Evolutionary conservation across 2,329 filamentous ascomycete genomes (phyloP).

Genomic region (Alternaria postmessia): DNA sequence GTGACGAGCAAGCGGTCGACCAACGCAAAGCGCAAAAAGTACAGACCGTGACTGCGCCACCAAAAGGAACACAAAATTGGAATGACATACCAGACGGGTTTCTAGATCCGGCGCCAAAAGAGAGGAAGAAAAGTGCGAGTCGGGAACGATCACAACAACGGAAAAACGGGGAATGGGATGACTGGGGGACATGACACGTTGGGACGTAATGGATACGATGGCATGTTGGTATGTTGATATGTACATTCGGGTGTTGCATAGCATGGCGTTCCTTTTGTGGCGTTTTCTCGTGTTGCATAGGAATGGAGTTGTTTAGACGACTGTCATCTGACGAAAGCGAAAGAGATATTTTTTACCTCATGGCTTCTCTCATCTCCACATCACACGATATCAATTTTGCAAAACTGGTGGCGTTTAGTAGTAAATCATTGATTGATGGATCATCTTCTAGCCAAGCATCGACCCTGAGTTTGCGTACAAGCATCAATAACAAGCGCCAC

Average conservation of each 20-base stretch:
- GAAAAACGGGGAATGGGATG: slow-evolving; percentile 42
- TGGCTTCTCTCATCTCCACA: neutral
- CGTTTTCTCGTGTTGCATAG: slow-evolving; percentile 19
- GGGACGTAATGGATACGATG: slow-evolving; percentile 15
- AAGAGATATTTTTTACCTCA: neutral
- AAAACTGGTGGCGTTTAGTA: neutral
- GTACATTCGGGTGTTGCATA: slow-evolving; percentile 27
- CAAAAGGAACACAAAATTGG: slow-evolving; percentile 52
- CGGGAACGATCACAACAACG: slow-evolving; percentile 38
- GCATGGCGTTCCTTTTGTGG: slow-evolving; percentile 2
- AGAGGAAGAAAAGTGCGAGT: slow-evolving; percentile 34
- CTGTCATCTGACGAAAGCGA: neutral
- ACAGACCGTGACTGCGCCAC: slow-evolving; percentile 19
- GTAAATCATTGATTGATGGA: neutral
- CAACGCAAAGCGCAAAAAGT: slow-evolving; percentile 25
- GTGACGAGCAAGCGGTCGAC: slow-evolving; percentile 42
- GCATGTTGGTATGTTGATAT: slow-evolving; percentile 18
- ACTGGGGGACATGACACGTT: slow-evolving; percentile 28
- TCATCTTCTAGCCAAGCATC: neutral
- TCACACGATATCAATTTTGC: neutral
- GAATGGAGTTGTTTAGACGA: slow-evolving; percentile 9
- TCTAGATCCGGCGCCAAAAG: slow-evolving; percentile 37
- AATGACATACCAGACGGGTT: slow-evolving; percentile 60
- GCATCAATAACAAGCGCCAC: neutral
- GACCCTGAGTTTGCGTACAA: neutral